Base-by-base conservation (phyloP, 441 rosid species). In the Syzygium syzygioides region DNA sequence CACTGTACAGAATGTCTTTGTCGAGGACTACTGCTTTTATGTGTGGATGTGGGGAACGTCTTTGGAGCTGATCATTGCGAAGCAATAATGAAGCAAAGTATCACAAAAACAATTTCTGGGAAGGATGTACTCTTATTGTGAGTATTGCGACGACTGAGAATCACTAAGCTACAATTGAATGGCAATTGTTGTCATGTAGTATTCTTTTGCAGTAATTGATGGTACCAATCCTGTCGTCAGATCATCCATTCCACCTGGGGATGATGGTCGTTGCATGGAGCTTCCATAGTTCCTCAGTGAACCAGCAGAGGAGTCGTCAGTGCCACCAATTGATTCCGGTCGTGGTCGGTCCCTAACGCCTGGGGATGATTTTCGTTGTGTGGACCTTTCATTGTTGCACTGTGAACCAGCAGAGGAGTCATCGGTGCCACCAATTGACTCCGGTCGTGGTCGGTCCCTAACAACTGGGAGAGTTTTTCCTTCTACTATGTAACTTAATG, bases 401-500 rank as follows among this genome's bases (percentile, higher is more conserved):
- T 4, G 25, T 71, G 80, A 71, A 20, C 4, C 80, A 71, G 80
- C 4, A 8, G 50, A 19, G 0, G 28, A 2, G 28, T 11, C 45
- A 9, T 41, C 79, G 64, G 64, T 20, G 91, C 87, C 86, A 34
- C 92, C 79, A 26, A 34, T 37, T 18, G 90, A 91, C 87, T 94
- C 92, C 15, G 92, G 91, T 30, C 86, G 88, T 55, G 91, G 88
- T 60, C 95, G 94, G n/a, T 91, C 93, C 71, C 89, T 80, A 30
- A 92, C 66, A 37, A 87, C 53, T 45, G 92, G 88, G 11, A 86
- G 37, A 32, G 87, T 87, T 54, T 86, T 87, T 52, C 90, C 90
- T 86, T 94, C 92, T 89, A 90, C 90, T 53, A 95, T 89, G 92
- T 89, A 76, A 52, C 89, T 91, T 57, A 95, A 87, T 56, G 94